These are phyloP conservation scores for Stentor coeruleus DNA, from an alignment of 73 alveolate species.

Conservation along the genomic window DNA sequence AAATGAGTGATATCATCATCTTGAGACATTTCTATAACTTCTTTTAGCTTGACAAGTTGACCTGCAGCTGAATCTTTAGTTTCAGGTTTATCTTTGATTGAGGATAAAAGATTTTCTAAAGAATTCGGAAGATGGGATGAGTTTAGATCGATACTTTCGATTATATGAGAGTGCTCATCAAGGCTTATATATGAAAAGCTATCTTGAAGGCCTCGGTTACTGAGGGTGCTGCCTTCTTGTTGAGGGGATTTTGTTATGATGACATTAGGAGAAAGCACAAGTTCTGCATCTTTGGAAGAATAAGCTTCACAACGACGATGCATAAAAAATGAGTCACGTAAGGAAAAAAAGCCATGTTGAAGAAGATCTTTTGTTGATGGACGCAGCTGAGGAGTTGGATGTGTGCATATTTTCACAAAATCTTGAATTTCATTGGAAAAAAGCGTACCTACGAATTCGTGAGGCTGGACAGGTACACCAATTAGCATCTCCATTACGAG, in stretches of 20 bases:
- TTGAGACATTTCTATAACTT: background rate
- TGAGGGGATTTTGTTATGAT: background rate
- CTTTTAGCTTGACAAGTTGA: constrained; percentile 4
- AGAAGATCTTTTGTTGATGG: background rate
- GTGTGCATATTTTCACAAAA: background rate
- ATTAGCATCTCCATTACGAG: background rate
- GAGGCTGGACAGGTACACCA: background rate
- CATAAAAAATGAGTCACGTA: constrained; percentile 10
- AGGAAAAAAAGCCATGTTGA: background rate
- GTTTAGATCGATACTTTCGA: constrained; percentile 18
- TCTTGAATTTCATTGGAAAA: constrained; percentile 4
- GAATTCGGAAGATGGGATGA: background rate
- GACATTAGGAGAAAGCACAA: constrained; percentile 9
- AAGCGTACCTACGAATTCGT: background rate
- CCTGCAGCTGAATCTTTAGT: background rate
- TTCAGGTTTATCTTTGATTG: background rate
- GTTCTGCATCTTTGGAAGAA: background rate
- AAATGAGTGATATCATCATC: background rate
- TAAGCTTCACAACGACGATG: constrained; percentile 11
- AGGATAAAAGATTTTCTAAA: background rate
- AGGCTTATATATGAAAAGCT: background rate
- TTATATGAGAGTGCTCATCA: constrained; percentile 1
- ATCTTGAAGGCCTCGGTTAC: background rate
- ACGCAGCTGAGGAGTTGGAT: background rate
- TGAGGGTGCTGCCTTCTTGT: background rate